These are phyloP conservation scores for Mariannaea elegans DNA, from an alignment of 2,329 filamentous ascomycete species.

Conservation along the genomic window DNA sequence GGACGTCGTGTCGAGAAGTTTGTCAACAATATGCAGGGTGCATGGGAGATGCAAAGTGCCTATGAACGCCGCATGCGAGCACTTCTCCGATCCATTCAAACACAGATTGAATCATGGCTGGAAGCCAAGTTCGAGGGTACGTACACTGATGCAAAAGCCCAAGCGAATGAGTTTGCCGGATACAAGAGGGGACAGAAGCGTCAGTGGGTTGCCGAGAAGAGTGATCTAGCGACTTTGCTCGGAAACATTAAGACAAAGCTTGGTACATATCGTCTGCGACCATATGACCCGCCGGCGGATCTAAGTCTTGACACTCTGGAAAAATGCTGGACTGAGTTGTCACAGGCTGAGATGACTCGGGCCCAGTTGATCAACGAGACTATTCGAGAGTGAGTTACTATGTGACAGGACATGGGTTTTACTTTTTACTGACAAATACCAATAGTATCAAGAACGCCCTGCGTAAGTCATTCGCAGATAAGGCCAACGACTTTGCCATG, in stretches of 20 bases:
- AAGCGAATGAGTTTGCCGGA: conserved; percentile 81
- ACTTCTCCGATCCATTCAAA: conserved; percentile 77
- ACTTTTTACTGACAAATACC: conserved; percentile 39
- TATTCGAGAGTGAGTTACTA: conserved; percentile 79
- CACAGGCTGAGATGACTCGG: conserved; percentile 84
- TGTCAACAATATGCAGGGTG: conserved; percentile 97
- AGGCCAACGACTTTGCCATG: conserved; percentile 96
- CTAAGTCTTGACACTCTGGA: conserved; percentile 85
- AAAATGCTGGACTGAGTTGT: conserved; percentile 79
- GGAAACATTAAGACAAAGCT: conserved; percentile 99
- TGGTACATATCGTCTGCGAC: conserved; percentile 88
- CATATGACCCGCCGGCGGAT: conserved; percentile 89
- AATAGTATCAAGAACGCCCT: conserved; percentile 90
- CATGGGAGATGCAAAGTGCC: conserved; percentile 99
- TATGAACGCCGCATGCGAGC: conserved; percentile 92
- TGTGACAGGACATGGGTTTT: not conserved
- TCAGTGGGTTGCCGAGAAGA: conserved; percentile 97
- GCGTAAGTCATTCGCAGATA: conserved; percentile 92
- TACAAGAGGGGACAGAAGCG: conserved; percentile 94
- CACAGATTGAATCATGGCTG: conserved; percentile 80
- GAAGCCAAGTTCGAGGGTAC: conserved; percentile 87
- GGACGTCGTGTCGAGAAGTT: conserved; percentile 98
- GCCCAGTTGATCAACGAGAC: conserved; percentile 98
- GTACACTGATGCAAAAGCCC: conserved; percentile 89
- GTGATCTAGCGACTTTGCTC: conserved; percentile 88